Evolutionary conservation across 352 stramenopile genomes (phyloP).

Genomic region (Phytophthora citricola): DNA sequence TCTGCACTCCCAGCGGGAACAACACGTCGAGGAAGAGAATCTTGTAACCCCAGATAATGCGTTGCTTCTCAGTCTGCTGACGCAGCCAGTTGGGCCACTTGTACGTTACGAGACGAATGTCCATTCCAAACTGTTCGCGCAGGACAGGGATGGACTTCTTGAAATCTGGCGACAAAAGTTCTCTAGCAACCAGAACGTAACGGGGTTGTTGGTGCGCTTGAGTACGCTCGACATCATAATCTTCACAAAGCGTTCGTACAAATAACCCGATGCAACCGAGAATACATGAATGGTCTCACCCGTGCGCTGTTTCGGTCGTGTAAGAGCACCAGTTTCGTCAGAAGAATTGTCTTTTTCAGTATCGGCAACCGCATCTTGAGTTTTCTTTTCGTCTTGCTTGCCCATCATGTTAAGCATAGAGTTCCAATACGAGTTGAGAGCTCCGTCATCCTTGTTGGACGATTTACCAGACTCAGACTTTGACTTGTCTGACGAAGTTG

Average conservation of each 20-base stretch:
- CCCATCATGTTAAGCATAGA: slow-evolving; percentile 77
- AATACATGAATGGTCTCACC: slow-evolving; percentile 99
- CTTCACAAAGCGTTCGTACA: slow-evolving; percentile 99
- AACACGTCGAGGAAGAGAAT: slow-evolving; percentile 99
- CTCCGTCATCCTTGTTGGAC: slow-evolving; percentile 55
- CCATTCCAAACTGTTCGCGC: slow-evolving; percentile 94
- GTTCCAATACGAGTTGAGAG: slow-evolving; percentile 72
- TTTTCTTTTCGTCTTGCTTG: slow-evolving; percentile 39
- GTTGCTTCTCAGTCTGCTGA: slow-evolving; percentile 99
- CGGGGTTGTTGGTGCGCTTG: slow-evolving; percentile 95
- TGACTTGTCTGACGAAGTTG: slow-evolving; percentile 7
- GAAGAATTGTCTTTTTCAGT: slow-evolving; percentile 9
- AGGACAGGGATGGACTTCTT: slow-evolving; percentile 95
- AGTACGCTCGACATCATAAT: slow-evolving; percentile 99
- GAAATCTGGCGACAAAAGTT: slow-evolving; percentile 99
- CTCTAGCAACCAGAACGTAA: slow-evolving; percentile 99
- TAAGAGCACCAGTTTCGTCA: slow-evolving; percentile 21
- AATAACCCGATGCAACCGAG: slow-evolving; percentile 95
- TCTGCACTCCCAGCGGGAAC: slow-evolving; percentile 98
- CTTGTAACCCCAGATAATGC: slow-evolving; percentile 99
- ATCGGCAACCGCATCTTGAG: slow-evolving; percentile 20
- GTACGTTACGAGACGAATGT: slow-evolving; percentile 99
- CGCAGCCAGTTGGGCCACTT: slow-evolving; percentile 99
- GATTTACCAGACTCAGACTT: slow-evolving; percentile 33
- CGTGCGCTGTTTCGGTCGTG: slow-evolving; percentile 44